Evolutionary conservation across 2,329 filamentous ascomycete genomes (phyloP).

Genomic region (Clonostachys chloroleuca): DNA sequence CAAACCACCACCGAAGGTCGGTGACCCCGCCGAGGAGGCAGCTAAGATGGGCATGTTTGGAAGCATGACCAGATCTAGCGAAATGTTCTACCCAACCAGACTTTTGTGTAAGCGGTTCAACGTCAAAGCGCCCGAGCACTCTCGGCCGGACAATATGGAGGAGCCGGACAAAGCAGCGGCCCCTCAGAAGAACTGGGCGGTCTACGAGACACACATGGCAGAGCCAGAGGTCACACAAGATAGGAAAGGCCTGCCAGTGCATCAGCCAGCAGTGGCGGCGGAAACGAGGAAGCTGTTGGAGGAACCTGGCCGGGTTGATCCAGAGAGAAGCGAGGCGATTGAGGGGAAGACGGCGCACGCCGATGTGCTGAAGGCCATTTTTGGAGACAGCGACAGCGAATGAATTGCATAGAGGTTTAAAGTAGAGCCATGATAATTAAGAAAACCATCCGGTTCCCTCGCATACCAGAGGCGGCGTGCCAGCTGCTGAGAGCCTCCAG

Average conservation of each 20-base stretch:
- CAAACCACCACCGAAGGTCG: slow-evolving; percentile 22
- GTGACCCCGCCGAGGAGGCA: slow-evolving; percentile 77
- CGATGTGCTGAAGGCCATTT: slow-evolving; percentile 86
- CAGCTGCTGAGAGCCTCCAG: too few species aligned
- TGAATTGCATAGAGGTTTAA: neutral
- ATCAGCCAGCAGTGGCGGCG: neutral
- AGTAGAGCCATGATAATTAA: too few species aligned
- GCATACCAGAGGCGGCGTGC: too few species aligned
- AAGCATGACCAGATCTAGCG: slow-evolving; percentile 68
- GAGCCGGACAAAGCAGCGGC: slow-evolving; percentile 4
- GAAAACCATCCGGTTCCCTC: too few species aligned
- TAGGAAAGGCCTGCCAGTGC: slow-evolving; percentile 2
- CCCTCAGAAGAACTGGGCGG: slow-evolving; percentile 1
- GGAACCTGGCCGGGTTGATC: slow-evolving; percentile 48
- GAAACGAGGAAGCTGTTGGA: neutral
- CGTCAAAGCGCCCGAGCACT: slow-evolving; percentile 70
- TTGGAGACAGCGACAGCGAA: slow-evolving; percentile 81
- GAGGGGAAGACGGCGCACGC: slow-evolving; percentile 72
- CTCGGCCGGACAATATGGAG: slow-evolving; percentile 41
- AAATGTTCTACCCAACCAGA: slow-evolving; percentile 74
- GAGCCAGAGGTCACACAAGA: neutral
- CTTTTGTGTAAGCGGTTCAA: slow-evolving; percentile 94
- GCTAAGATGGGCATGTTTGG: slow-evolving; percentile 93
- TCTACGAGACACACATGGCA: slow-evolving; percentile 1
- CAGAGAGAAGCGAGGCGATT: slow-evolving; percentile 63